A percentile compares a stretch with the other conserved stretches of the same genome.
Evolutionary conservation across 78 protist species (phyloP).

Genomic region (Dictyostelium capitatum): DNA sequence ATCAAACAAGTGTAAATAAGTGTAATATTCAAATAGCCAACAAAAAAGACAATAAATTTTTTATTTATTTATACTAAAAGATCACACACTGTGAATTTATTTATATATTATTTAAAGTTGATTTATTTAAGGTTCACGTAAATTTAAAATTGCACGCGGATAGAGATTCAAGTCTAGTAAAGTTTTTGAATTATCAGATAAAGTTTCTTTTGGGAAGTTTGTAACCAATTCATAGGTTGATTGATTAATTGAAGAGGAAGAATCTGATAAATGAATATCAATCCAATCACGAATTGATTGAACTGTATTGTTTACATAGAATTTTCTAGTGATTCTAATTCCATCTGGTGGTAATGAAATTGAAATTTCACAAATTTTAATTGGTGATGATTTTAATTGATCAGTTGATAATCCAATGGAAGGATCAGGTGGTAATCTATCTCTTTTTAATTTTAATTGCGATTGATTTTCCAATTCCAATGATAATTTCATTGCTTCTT

Average conservation of each 20-base stretch:
- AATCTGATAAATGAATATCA: slow-evolving; percentile 36
- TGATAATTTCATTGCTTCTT: slow-evolving; percentile 34
- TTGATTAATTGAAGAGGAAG: neutral
- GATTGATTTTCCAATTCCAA: slow-evolving; percentile 11
- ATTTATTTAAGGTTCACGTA: slow-evolving; percentile 69
- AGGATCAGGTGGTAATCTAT: slow-evolving; percentile 40
- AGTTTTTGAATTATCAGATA: slow-evolving; percentile 61
- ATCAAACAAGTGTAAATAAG: too few relatives aligned
- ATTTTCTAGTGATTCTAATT: slow-evolving; percentile 52
- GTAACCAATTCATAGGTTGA: slow-evolving; percentile 62
- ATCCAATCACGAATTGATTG: slow-evolving; percentile 70
- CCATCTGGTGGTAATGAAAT: slow-evolving; percentile 71
- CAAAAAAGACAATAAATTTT: too few relatives aligned
- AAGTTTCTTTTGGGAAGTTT: slow-evolving; percentile 49
- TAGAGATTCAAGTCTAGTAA: slow-evolving; percentile 38
- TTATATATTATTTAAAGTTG: too few relatives aligned
- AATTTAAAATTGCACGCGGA: slow-evolving; percentile 54
- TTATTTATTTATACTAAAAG: too few relatives aligned
- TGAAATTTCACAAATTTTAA: slow-evolving; percentile 39
- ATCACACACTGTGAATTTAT: too few relatives aligned
- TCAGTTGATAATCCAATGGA: slow-evolving; percentile 18
- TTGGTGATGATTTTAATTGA: slow-evolving; percentile 22
- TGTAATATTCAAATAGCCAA: too few relatives aligned
- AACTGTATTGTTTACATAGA: slow-evolving; percentile 33
- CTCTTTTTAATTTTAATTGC: neutral